Evolutionary conservation across 768 basidiomycete genomes (phyloP).

Genomic region (Arthromyces matolae): DNA sequence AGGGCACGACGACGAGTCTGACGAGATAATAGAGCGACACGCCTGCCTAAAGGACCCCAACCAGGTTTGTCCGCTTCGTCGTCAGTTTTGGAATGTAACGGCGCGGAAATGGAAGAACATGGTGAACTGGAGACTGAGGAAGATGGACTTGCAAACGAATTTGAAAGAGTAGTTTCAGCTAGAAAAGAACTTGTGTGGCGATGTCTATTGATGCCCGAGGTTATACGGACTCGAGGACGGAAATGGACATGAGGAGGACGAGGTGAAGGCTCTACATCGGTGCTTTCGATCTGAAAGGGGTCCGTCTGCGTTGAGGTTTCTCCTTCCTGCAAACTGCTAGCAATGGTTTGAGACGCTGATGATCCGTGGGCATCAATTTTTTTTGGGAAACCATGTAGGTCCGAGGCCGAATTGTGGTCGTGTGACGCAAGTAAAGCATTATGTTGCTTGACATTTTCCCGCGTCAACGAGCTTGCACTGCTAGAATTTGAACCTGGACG

Average conservation of each 20-base stretch:
- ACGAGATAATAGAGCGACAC: constrained; percentile 40
- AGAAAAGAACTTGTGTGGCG: constrained; percentile 23
- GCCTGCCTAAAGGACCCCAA: constrained; percentile 61
- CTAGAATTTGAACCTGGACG: constrained; percentile 3
- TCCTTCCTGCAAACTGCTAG: constrained; percentile 19
- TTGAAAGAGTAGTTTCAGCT: constrained; percentile 5
- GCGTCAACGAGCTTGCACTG: constrained; percentile 11
- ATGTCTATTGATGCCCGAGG: constrained; percentile 58
- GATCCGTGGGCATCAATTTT: constrained; percentile 4
- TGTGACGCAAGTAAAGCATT: constrained; percentile 8
- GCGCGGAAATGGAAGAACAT: constrained; percentile 81
- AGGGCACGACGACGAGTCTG: constrained; percentile 16
- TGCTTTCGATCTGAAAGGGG: constrained; percentile 2
- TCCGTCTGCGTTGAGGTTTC: constrained; percentile 15
- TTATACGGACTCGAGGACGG: constrained; percentile 73
- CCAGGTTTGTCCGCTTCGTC: constrained; percentile 43
- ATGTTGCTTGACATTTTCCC: constrained; percentile 15
- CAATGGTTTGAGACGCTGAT: constrained; percentile 7
- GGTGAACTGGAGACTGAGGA: constrained; percentile 57
- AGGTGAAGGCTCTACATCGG: constrained; percentile 12
- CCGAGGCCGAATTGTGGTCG: background rate
- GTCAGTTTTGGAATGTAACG: constrained; percentile 57
- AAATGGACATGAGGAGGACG: constrained; percentile 50
- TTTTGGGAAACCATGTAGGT: background rate
- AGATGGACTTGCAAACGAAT: constrained; percentile 14